Conservation (phyloP, 257 asterid species). For the Solanum acaule region DNA sequence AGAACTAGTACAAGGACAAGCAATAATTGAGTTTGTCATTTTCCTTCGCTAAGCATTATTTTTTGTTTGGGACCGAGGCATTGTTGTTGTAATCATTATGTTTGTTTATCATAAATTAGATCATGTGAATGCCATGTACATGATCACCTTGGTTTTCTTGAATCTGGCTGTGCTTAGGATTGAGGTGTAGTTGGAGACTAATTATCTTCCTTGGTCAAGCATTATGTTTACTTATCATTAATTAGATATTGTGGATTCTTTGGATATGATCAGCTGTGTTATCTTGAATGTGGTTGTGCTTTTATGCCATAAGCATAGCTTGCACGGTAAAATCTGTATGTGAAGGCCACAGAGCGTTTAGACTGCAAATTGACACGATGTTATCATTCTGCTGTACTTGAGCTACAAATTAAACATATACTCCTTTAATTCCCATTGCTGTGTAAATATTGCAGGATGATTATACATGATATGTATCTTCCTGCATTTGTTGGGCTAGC, state of each 20-base stretch:
- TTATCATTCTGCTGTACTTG: not conserved
- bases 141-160: not conserved
- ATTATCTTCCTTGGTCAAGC: not conserved
- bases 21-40: not conserved
- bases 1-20: not conserved
- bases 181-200: not conserved
- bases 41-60: not conserved
- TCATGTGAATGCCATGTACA: not conserved
- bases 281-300: not conserved
- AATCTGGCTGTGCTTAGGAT: not conserved
- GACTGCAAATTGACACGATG: not conserved
- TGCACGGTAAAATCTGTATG: not conserved
- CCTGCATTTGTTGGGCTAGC: conserved; percentile 80
- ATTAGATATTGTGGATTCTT: not conserved
- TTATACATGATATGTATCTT: conserved; percentile 73
- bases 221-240: not conserved
- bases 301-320: not conserved
- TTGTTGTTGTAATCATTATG: not conserved
- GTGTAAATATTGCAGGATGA: conserved; percentile 60
- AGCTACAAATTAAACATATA: not conserved
- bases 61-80: not conserved
- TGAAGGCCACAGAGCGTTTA: not conserved
- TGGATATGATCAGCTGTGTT: not conserved
- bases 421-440: not conserved
- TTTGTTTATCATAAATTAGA: not conserved